Base-by-base conservation (phyloP, 2,329 filamentous ascomycete species). In the Penicillium italicum region DNA sequence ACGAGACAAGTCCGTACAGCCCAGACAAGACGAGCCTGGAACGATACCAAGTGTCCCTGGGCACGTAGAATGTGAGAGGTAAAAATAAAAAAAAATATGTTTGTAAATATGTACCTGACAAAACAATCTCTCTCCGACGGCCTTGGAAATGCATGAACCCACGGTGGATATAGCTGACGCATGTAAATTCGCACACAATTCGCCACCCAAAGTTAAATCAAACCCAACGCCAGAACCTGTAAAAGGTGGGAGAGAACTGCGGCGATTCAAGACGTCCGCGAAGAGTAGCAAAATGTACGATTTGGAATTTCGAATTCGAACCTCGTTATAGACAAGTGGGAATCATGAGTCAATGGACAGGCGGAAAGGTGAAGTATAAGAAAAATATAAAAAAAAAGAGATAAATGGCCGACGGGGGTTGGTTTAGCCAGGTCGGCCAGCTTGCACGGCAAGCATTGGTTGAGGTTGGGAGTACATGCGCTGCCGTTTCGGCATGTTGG, bases 401-500 rank as follows among this genome's bases (percentile, higher is more conserved):
- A 43, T 12, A 8, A 46, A 47, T 22, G 20, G n/a, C 22, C 42
- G 22, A 28, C 3, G 31, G 4, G 28, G 4, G 41, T 18, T 9
- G 16, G 44, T 37, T 64, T 66, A 73, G 53, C 63, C 62, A 36
- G 66, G 64, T 37, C 78, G 73, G 44, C 74, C 76, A 46, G 80
- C 74, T 55, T 81, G 80, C 68, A 82, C 79, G 9, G 77, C 77
- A 65, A 75, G 70, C 65, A 81, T 77, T 36, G 72, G 72, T 44
- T 76, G 75, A 41, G 74, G 74, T 58, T 74, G 76, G 42, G 70
- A 72, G 62, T 82, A 85, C 74, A 85, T 79, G 53, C 83, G 81
- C 65, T 83, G 83, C 60, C 83, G 77, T 66, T 86, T 86, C 5
- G 78, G 72, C 59, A 82, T 78, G 49, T 76, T 78, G 65, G 80